phyloP scores from a whole-genome alignment of 1,284 basidiomycete genomes.

The Meira miltonrushii region DNA sequence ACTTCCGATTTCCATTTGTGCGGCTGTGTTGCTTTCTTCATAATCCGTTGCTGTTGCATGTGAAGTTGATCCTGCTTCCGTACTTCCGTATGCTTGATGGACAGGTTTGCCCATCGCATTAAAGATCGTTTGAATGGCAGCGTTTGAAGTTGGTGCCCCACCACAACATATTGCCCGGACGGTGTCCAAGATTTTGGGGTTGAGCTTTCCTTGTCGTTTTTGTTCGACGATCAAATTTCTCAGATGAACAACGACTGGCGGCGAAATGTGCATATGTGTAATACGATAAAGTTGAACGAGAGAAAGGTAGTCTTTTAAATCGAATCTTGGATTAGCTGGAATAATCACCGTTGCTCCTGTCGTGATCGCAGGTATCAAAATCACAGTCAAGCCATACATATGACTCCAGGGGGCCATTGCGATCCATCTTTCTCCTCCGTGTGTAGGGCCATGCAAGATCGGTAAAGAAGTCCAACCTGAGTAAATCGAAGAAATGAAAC shows the following conservation, averaged over 20 bases:
- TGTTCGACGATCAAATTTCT: conserved; percentile 41
- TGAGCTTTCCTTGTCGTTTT: conserved; percentile 16
- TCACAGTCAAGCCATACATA: conserved; percentile 38
- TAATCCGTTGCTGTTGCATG: conserved; percentile 15
- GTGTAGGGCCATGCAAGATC: background rate
- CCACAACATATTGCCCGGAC: conserved; percentile 51
- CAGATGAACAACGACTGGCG: conserved; percentile 53
- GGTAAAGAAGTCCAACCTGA: background rate
- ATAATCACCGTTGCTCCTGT: conserved; percentile 52
- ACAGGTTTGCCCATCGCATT: conserved; percentile 51
- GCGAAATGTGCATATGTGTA: conserved; percentile 54
- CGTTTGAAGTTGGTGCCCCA: conserved; percentile 52
- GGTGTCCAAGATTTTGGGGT: conserved; percentile 48
- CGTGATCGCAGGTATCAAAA: conserved; percentile 42
- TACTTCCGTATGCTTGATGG: conserved; percentile 42
- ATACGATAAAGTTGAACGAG: conserved; percentile 47
- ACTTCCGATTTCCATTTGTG: conserved; percentile 31
- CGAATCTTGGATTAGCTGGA: conserved; percentile 41
- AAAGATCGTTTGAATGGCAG: conserved; percentile 51
- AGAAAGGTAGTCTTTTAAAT: conserved; percentile 49
- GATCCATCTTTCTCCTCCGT: conserved; percentile 43
- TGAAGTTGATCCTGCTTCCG: conserved; percentile 27
- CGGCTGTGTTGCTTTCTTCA: background rate
- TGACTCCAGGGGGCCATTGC: conserved; percentile 53
- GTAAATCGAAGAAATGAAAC: conserved; percentile 42